Evolutionary conservation across 2,329 filamentous ascomycete genomes (phyloP).

Genomic region (Nakataea oryzae): DNA sequence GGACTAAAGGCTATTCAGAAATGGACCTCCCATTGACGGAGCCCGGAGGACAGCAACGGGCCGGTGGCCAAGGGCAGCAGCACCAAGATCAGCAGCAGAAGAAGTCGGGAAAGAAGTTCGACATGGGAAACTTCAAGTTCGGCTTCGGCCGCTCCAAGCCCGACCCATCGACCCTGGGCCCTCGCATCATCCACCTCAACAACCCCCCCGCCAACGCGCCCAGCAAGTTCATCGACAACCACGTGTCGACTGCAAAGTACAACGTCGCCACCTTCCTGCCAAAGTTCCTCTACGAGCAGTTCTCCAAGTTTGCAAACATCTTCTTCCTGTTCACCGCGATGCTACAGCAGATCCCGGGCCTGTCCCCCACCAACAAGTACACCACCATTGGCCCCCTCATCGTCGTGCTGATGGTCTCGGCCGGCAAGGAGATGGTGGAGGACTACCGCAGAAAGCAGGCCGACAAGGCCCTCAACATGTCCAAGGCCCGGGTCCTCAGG

Average conservation of each 20-base stretch:
- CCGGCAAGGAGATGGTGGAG: slow-evolving; percentile 87
- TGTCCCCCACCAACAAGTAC: slow-evolving; percentile 90
- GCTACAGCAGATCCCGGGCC: slow-evolving; percentile 87
- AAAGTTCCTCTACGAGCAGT: slow-evolving; percentile 96
- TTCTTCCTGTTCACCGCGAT: slow-evolving; percentile 98
- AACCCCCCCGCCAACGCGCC: slow-evolving; percentile 83
- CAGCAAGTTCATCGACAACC: slow-evolving; percentile 92
- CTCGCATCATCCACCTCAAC: slow-evolving; percentile 89
- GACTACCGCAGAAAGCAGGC: slow-evolving; percentile 84
- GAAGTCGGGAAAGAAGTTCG: slow-evolving; percentile 45
- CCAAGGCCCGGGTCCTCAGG: slow-evolving; percentile 70
- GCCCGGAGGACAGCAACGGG: slow-evolving; percentile 36
- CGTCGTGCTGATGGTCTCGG: slow-evolving; percentile 87
- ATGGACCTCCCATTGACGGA: slow-evolving; percentile 97
- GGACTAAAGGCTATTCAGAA: slow-evolving; percentile 70
- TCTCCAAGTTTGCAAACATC: slow-evolving; percentile 97
- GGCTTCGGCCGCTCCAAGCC: slow-evolving; percentile 76
- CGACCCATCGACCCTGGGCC: slow-evolving; percentile 84
- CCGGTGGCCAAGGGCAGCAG: slow-evolving; percentile 16
- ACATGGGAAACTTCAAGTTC: slow-evolving; percentile 77
- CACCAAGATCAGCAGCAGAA: slow-evolving; percentile 24
- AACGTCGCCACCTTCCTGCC: slow-evolving; percentile 87
- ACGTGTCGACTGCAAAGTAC: slow-evolving; percentile 97
- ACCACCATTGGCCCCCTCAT: slow-evolving; percentile 93
- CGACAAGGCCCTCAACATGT: slow-evolving; percentile 79